Evolutionary conservation across 139 green algal genomes (phyloP).

Genomic region (Gonium pectorale): DNA sequence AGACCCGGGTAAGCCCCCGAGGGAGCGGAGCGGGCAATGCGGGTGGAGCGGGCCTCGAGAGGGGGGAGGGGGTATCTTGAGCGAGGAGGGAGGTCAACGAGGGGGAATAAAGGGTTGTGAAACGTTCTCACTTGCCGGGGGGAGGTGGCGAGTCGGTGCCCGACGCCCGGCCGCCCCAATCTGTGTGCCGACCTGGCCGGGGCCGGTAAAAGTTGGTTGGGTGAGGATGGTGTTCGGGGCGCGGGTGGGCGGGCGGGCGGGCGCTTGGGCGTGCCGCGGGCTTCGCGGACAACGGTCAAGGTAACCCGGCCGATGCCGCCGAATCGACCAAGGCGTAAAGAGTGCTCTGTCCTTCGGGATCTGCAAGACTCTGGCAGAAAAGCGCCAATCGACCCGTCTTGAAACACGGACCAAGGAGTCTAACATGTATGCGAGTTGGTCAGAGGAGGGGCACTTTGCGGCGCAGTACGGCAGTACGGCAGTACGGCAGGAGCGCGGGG

Average conservation of each 20-base stretch:
- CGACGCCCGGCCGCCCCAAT: no score
- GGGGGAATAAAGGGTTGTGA: background rate
- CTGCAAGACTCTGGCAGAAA: slow-evolving; percentile 89
- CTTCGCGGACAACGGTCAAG: slow-evolving; percentile 75
- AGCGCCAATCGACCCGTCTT: slow-evolving; percentile 89
- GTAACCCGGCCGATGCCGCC: slow-evolving; percentile 69
- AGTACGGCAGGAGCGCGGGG: no score
- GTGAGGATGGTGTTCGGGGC: no score
- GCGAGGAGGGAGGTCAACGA: background rate
- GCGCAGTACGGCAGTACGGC: no score
- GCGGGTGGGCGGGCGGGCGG: no score
- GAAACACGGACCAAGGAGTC: slow-evolving; percentile 98
- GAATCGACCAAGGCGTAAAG: slow-evolving; percentile 78
- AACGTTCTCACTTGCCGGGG: no score
- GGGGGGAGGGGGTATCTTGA: background rate
- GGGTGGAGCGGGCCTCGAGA: background rate
- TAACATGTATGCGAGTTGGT: slow-evolving; percentile 94
- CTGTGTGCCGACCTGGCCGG: no score
- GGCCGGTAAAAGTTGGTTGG: no score
- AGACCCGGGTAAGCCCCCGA: background rate
- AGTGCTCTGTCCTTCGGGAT: slow-evolving; percentile 73
- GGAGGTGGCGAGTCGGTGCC: no score
- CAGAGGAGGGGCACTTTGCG: no score
- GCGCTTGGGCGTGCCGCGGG: no score
- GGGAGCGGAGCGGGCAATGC: background rate